Evolutionary conservation across 2,329 filamentous ascomycete species (phyloP).

Genomic region (Paracorniculantispora psalliotae): DNA sequence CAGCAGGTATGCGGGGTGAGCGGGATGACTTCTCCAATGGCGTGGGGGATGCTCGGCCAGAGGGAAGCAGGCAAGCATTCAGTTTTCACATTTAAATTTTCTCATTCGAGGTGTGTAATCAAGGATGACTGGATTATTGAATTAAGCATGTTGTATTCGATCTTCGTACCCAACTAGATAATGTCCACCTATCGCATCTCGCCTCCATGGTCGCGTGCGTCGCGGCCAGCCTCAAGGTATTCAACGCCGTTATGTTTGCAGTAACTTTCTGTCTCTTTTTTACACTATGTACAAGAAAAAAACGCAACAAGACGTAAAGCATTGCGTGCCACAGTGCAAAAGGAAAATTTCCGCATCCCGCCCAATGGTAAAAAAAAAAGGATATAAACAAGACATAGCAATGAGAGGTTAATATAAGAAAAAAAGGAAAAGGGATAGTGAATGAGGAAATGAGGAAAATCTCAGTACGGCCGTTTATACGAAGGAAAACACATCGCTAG

Average conservation of each 20-base stretch:
- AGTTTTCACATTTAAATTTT: no score
- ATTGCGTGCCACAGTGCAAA: background rate
- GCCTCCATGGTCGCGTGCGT: background rate
- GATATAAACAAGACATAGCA: background rate
- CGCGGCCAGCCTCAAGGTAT: background rate
- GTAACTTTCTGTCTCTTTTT: background rate
- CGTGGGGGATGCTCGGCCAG: conserved; percentile 4
- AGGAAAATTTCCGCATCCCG: background rate
- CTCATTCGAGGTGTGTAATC: no score
- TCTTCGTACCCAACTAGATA: background rate
- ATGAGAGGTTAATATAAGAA: background rate
- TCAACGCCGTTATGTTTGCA: conserved; percentile 7
- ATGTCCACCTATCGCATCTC: background rate
- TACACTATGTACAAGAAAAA: conserved; percentile 9
- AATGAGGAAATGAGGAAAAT: background rate
- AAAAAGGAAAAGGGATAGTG: background rate
- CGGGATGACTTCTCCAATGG: background rate
- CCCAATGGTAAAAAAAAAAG: background rate
- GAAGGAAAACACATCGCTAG: conserved; percentile 26
- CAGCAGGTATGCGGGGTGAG: conserved; percentile 1
- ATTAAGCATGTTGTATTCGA: background rate
- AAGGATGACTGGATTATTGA: background rate
- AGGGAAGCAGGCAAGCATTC: no score
- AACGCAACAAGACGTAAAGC: background rate
- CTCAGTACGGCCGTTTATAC: background rate